These are phyloP conservation scores for Sporisorium graminicola DNA, from an alignment of 1,284 basidiomycete genomes.

Conservation along the genomic window DNA sequence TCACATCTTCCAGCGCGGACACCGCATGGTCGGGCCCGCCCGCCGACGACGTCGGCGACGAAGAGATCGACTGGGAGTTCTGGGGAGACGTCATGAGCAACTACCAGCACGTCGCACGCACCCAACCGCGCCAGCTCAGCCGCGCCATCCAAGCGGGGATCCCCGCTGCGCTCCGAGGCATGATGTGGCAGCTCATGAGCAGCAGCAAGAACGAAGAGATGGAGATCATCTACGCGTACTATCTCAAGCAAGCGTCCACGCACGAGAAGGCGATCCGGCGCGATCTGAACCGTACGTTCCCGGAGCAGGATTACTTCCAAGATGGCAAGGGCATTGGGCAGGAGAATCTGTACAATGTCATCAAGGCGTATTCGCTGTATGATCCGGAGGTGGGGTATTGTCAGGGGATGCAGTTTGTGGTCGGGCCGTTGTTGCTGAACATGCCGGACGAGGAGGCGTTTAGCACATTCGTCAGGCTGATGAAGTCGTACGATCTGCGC, in stretches of 20 bases:
- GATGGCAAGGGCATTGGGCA: conserved; percentile 88
- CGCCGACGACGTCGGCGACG: conserved; percentile 40
- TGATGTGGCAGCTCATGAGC: conserved; percentile 98
- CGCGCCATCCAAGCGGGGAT: conserved; percentile 92
- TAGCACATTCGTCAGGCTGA: conserved; percentile 92
- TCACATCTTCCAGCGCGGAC: conserved; percentile 9
- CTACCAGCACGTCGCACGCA: conserved; percentile 73
- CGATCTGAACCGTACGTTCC: conserved; percentile 91
- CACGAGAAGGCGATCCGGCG: conserved; percentile 95
- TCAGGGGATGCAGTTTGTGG: conserved; percentile 89
- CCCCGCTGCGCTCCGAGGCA: conserved; percentile 85
- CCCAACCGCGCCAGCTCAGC: conserved; percentile 75
- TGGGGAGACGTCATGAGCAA: conserved; percentile 92
- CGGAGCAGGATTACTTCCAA: conserved; percentile 95
- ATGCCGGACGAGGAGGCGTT: conserved; percentile 81
- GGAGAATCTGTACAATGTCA: conserved; percentile 95
- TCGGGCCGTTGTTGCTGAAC: conserved; percentile 90
- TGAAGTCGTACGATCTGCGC: conserved; percentile 95
- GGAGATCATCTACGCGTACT: conserved; percentile 83
- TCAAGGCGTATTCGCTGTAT: conserved; percentile 97
- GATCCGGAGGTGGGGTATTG: conserved; percentile 97
- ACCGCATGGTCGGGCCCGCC: conserved; percentile 34
- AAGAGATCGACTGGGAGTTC: conserved; percentile 79
- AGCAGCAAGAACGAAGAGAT: conserved; percentile 87
- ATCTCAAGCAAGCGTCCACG: conserved; percentile 84